Evolutionary conservation across 148 eudicot genomes (phyloP), one percentile per base, ranked within the genome.

Genomic region (Selenicereus undatus): DNA sequence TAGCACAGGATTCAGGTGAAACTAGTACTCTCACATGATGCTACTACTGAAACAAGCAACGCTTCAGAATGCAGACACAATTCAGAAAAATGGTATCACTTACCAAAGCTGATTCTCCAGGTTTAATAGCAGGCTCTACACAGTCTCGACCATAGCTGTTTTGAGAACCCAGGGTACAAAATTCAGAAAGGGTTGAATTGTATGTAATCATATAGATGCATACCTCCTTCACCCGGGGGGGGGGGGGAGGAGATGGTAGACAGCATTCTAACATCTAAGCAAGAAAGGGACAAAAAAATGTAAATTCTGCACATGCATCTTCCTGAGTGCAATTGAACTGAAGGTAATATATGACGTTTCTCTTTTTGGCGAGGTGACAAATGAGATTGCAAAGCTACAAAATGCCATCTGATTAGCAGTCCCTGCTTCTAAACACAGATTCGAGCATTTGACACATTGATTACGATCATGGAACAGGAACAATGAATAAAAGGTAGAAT

Each of bases 61-160:
- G 27, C 58, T 16, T 45, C 48, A 72, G 29, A 32, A 76, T 52
- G 21, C 3, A 65, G 8, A 68, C 17, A 5, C 2, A 20, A 70
- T 27, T 45, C 21, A 26, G 72, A 52, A 42, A 54, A 17, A 77
- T 36, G 21, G 32, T 30, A 69, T 42, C 35, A 71, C 93, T 72
- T 86, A 95, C 98, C 97, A 95, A 84, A 77, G 93, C 93, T 60
- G 88, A 76, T 79, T 95, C 98, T 77, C 98, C 98, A 43, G 98
- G 97, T 86, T 95, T 95, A 79, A 91, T 76, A 74, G 94, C 91
- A 84, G 98, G 97, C 82, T 93, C 97, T 73, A 93, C 96, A 68
- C 83, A 76, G 83, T 95, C 98, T 84, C 98, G 90, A 29, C 91
- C 98, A 85, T 93, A 95, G 75, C 98, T 95, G 92, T 83, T 62